phyloP scores from a whole-genome alignment of 2,329 filamentous ascomycete genomes.

The Cercospora zeina region DNA sequence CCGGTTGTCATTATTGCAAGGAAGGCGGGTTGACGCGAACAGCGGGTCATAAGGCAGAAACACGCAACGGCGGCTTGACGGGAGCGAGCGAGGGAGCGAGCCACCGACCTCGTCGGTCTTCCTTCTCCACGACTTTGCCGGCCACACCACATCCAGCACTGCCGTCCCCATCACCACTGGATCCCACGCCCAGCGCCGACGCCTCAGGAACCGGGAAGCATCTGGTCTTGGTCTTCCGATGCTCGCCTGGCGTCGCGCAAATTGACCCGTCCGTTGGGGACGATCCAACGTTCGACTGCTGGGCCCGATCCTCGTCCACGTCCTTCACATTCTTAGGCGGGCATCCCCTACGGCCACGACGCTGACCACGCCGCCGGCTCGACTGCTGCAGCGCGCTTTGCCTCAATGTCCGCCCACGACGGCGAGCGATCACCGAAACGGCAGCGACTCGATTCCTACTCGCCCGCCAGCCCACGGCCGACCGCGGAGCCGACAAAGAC shows the following conservation, averaged over 20 bases:
- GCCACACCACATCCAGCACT: background rate
- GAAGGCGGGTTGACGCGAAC: background rate
- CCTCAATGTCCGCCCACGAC: slow-evolving; percentile 36
- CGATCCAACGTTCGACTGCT: slow-evolving; percentile 8
- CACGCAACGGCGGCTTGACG: background rate
- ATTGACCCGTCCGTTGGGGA: slow-evolving; percentile 10
- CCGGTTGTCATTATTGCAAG: background rate
- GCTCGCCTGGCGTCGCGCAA: slow-evolving; percentile 6
- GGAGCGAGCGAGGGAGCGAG: background rate
- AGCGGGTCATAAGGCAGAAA: background rate
- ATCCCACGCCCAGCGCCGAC: slow-evolving; percentile 2
- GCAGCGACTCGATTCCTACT: slow-evolving; percentile 45
- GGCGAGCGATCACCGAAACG: slow-evolving; percentile 42
- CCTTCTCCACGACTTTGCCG: slow-evolving; percentile 1
- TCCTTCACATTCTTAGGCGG: background rate
- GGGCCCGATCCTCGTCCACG: slow-evolving; percentile 8
- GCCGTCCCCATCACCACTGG: slow-evolving; percentile 2
- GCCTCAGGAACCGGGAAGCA: background rate
- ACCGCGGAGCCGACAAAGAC: slow-evolving; percentile 48
- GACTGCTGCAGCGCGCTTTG: background rate
- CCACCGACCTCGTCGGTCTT: background rate
- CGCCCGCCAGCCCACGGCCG: slow-evolving; percentile 42
- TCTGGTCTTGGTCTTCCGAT: slow-evolving; percentile 10
- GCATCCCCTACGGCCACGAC: slow-evolving; percentile 14
- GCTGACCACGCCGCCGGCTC: slow-evolving; percentile 3